These are phyloP conservation scores for Pseudoturritis turrita DNA, from an alignment of 345 rosid species.

Conservation along the genomic window DNA sequence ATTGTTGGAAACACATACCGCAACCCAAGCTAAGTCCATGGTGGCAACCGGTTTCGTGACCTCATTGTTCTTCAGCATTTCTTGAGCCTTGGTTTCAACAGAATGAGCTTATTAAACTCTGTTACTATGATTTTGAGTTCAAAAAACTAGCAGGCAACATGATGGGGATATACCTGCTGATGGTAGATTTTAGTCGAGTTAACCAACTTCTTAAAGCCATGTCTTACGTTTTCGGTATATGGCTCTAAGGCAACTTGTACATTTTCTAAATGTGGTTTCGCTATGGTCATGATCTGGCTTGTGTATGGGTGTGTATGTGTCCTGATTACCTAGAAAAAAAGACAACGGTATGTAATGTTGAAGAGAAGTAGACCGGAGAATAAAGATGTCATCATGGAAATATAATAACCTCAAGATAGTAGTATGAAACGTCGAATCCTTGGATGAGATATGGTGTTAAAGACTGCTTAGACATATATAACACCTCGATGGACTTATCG, in stretches of 20 bases:
- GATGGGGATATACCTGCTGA: conserved; percentile 28
- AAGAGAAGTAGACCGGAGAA: not conserved
- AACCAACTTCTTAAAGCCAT: conserved; percentile 23
- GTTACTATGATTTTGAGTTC: not conserved
- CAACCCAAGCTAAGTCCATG: conserved; percentile 47
- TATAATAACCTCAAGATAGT: conserved; percentile 35
- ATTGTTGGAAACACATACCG: conserved; percentile 41
- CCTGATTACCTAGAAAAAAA: conserved; percentile 30
- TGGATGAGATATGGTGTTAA: conserved; percentile 32
- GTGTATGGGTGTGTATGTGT: conserved; percentile 34
- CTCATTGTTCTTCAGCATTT: conserved; percentile 38
- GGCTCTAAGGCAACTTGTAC: conserved; percentile 36
- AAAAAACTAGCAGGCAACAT: not conserved
- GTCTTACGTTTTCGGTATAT: conserved; percentile 18
- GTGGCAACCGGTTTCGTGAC: conserved; percentile 38
- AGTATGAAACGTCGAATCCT: conserved; percentile 11
- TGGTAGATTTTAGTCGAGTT: conserved; percentile 30
- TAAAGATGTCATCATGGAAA: not conserved
- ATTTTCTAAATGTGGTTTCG: conserved; percentile 35
- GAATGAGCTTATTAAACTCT: not conserved
- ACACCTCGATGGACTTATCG: conserved; percentile 32
- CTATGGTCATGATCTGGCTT: conserved; percentile 22
- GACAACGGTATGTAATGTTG: not conserved
- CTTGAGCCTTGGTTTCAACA: conserved; percentile 34
- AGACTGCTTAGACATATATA: conserved; percentile 27